Base-by-base conservation (phyloP, 805 yeast genomes). In the Saccharomyces jurei region DNA sequence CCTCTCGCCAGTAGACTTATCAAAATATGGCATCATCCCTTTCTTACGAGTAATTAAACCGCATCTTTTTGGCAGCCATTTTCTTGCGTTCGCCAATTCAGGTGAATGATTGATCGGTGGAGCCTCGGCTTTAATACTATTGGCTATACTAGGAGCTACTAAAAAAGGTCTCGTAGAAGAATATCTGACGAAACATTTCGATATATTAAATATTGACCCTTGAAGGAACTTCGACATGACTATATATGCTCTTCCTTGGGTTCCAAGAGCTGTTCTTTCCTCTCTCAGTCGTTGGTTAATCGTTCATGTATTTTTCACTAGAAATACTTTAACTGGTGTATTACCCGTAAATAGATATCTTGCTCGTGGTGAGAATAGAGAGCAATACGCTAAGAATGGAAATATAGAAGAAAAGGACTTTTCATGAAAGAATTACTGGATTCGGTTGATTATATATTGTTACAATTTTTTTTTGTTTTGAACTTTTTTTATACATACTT, bases 11-110 rank as follows among this genome's bases (percentile, higher is more conserved):
- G 77, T 77, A 41, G 72, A 71, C 29, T 79, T 78, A 58, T 84
- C 84, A 65, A 80, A 92, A 80, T 82, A 87, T 14, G 94, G 82
- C 51, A 90, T 83, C 97, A 92, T 92, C 17, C 97, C 98, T 55
- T 86, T 77, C 68, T 94, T 94, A 59, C 82, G 74, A 1, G 95
- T 96, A 29, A 92, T 72, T 22, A 89, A 74, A 11, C 99, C 99
- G 6, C 96, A 84, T 71, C 99, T 82, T 48, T 72, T 69, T 29
- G 89, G 82, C 36, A 92, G 75, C 69, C 83, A 79, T 67, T 84
- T 86, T 70, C 97, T 81, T 51, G 76, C 72, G 65, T 89, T 84
- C 32, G 88, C 84, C 50, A 79, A 77, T 58, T 80, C 87, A 41
- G 84, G 83, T 2, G 92, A 78, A 67, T 86, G 89, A 64, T 81